Conservation (phyloP, 192 early-diverging fungal species). For the Rhizoclosmatium globosum region DNA sequence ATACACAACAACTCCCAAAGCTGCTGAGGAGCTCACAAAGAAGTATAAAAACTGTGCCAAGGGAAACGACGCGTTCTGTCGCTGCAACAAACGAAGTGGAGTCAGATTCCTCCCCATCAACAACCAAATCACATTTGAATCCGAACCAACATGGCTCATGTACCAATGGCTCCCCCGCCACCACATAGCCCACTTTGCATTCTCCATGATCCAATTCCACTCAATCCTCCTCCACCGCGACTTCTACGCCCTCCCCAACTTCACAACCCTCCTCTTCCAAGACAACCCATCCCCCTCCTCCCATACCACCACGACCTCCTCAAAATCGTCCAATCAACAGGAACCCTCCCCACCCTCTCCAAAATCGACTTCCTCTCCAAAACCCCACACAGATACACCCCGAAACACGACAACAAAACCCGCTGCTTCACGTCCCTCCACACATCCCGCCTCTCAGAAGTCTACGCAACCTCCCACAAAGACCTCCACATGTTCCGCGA, state of each 20-base stretch:
- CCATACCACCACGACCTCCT: background rate
- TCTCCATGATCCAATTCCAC: constrained; percentile 16
- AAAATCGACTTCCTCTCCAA: background rate
- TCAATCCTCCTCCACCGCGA: constrained; percentile 6
- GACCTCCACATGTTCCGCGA: background rate
- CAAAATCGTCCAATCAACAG: background rate
- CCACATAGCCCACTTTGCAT: constrained; percentile 19
- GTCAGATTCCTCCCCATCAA: background rate
- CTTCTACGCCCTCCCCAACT: background rate
- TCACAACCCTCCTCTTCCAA: constrained; percentile 10
- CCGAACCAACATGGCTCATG: constrained; percentile 3
- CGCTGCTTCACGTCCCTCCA: constrained; percentile 4
- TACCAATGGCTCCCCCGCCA: constrained; percentile 5
- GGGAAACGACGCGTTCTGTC: constrained; percentile 4
- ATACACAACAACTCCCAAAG: constrained; percentile 1
- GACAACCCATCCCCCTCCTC: background rate
- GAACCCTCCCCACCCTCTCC: background rate
- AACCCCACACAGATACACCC: background rate
- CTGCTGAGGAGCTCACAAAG: background rate
- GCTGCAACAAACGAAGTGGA: background rate
- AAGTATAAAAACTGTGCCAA: constrained; percentile 8
- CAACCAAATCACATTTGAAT: constrained; percentile 1
- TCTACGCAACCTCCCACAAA: background rate
- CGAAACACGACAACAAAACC: background rate
- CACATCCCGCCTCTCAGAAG: background rate